Evolutionary conservation across 1,139 yeast genomes (phyloP).

Genomic region (Pichia sp.): DNA sequence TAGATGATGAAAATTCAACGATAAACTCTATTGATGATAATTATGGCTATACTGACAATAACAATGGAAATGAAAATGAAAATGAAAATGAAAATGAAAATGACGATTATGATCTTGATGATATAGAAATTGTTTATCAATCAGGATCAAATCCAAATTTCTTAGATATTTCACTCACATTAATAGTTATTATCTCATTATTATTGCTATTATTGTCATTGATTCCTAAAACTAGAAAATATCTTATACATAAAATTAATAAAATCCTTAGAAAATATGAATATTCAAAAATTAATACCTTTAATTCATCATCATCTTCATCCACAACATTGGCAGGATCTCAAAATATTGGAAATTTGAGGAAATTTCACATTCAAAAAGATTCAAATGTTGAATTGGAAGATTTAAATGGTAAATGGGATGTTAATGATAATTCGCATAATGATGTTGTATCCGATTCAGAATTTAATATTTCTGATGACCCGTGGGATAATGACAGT

Average conservation of each 20-base stretch:
- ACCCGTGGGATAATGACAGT: conserved; percentile 24
- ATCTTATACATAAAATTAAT: neutral
- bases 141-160: neutral
- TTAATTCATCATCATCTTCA: too few relatives aligned
- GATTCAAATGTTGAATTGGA: neutral
- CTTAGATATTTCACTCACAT: neutral
- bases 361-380: conserved; percentile 3
- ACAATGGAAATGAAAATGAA: neutral
- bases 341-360: conserved; percentile 2
- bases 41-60: neutral
- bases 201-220: neutral
- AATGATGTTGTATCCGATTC: conserved; percentile 19
- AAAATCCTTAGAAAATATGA: neutral
- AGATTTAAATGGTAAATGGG: conserved; percentile 1
- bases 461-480: conserved; percentile 12
- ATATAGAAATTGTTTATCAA: neutral
- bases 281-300: too few relatives aligned
- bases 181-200: neutral
- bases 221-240: neutral
- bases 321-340: too few relatives aligned
- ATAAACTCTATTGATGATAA: conserved; percentile 18
- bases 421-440: conserved; percentile 10
- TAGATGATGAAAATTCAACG: neutral
- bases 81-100: neutral
- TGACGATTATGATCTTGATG: neutral